Percentiles rank a stretch among this genome's conserved stretches.
These are phyloP conservation scores for Inonotus obliquus DNA, from an alignment of 1,284 basidiomycete species.

Conservation along the genomic window DNA sequence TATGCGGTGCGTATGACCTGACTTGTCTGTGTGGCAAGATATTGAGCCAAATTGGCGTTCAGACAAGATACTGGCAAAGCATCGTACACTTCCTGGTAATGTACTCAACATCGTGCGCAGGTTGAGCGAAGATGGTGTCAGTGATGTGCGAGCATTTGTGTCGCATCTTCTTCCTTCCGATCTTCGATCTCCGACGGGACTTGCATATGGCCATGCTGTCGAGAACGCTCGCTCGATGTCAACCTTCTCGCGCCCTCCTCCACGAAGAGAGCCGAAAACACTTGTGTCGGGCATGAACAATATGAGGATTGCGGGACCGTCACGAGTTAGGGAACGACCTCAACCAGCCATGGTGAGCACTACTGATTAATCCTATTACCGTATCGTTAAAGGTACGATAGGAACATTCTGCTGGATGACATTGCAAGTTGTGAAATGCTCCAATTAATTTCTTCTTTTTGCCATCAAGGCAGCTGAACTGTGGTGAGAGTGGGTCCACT, in stretches of 20 bases:
- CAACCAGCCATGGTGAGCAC: not conserved
- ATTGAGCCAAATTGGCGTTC: not conserved
- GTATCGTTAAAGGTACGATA: not conserved
- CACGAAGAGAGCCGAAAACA: slow-evolving; percentile 12
- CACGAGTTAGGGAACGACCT: not conserved
- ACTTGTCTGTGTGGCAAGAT: slow-evolving; percentile 5
- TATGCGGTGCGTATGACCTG: slow-evolving; percentile 43
- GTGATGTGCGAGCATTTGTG: slow-evolving; percentile 45
- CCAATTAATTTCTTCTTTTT: too few species aligned
- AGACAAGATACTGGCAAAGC: slow-evolving; percentile 19
- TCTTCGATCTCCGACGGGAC: slow-evolving; percentile 19
- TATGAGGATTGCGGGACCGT: not conserved
- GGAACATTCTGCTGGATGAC: not conserved
- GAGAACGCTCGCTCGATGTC: not conserved
- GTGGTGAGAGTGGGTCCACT: not conserved
- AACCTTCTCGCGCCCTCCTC: slow-evolving; percentile 34
- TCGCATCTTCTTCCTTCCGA: slow-evolving; percentile 18
- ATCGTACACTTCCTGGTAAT: slow-evolving; percentile 17
- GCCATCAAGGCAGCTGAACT: not conserved
- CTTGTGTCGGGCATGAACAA: slow-evolving; percentile 1
- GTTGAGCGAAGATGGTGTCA: slow-evolving; percentile 43
- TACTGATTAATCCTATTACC: not conserved
- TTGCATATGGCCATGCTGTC: slow-evolving; percentile 20
- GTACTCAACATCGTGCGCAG: slow-evolving; percentile 36
- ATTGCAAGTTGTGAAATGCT: not conserved